Base-by-base conservation (phyloP, 768 basidiomycete genomes). In the Agrocybe pediades region DNA sequence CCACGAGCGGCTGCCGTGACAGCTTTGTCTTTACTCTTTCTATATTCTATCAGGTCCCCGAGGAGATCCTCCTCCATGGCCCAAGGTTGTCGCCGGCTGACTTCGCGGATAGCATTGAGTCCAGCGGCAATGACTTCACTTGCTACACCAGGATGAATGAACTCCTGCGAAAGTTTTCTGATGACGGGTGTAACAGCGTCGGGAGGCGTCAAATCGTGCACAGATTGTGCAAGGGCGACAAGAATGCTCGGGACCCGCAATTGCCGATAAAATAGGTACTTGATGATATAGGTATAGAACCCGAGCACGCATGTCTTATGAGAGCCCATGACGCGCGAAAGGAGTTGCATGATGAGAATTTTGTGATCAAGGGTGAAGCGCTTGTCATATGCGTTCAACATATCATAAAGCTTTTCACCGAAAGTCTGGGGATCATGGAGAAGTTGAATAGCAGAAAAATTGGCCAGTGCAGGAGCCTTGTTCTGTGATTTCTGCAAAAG, bases 341-440 rank as follows among this genome's bases (percentile, higher is more conserved):
- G 83, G 46, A 99, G 87, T 66, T 97, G 94, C 93, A 98, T 96
- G 67, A 98, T 78, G 57, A 98, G 80, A 52, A 99, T 89, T 73
- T 97, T 98, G 78, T 98, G 97, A 62, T 98, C 95, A 53, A 98
- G 82, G 26, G 92, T 90, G 67, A 92, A 94, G n/a, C 89, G 89
- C 69, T 93, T 95, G 79, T 98, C 96, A 69, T 95, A 86, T 41
- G 78, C 81, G 62, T 85, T 85, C 39, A 99, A 74, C 47, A 83
- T 80, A 61, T 94, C 89, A 66, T 93, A 97, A 0, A 99, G 80
- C 69, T 90, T 95, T 72, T 99, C 97, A 23, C 85, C 87, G 66
- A 98, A 98, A 0, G 89, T 90, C 69, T 99, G 96, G 2, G 97
- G 94, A 66, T 99, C 97, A 61, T 95, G 84, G 42, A 99, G 79